These are phyloP conservation scores for Kodamaea ohmeri DNA, from an alignment of 1,139 yeast genomes.

Conservation along the genomic window DNA sequence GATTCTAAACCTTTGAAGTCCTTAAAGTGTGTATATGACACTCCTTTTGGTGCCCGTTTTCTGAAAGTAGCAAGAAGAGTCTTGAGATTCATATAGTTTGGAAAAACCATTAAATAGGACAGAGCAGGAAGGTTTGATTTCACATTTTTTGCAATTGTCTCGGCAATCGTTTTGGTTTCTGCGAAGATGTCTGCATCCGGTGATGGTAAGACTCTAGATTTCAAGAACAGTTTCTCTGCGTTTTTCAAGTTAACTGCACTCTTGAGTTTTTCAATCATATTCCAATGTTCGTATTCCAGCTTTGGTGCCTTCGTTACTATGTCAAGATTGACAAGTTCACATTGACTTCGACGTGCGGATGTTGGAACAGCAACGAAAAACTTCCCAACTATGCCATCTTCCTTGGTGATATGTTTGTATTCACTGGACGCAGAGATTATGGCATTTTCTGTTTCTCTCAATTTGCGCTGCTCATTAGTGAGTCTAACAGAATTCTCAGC, in stretches of 20 bases:
- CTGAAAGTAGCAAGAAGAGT: background rate
- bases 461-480: slow-evolving; percentile 16
- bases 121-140: background rate
- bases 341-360: background rate
- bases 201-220: slow-evolving; percentile 8
- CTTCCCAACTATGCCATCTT: slow-evolving; percentile 7
- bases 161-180: background rate
- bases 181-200: background rate
- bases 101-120: background rate
- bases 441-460: slow-evolving; percentile 17
- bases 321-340: slow-evolving; percentile 5
- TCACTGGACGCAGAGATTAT: slow-evolving; percentile 13
- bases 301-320: slow-evolving; percentile 5
- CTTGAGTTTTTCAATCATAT: slow-evolving; percentile 13
- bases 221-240: slow-evolving; percentile 18
- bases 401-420: background rate
- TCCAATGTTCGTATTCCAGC: slow-evolving; percentile 8
- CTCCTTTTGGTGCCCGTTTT: background rate
- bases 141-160: background rate
- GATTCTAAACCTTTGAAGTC: background rate
- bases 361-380: slow-evolving; percentile 1
- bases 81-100: background rate
- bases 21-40: background rate
- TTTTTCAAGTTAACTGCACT: slow-evolving; percentile 19
- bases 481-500: slow-evolving; percentile 22